Percentiles rank a stretch among this genome's conserved stretches.
These are phyloP conservation scores for Dryadomyces quercus-mongolicae DNA, from an alignment of 2,329 filamentous ascomycete species.

Conservation along the genomic window DNA sequence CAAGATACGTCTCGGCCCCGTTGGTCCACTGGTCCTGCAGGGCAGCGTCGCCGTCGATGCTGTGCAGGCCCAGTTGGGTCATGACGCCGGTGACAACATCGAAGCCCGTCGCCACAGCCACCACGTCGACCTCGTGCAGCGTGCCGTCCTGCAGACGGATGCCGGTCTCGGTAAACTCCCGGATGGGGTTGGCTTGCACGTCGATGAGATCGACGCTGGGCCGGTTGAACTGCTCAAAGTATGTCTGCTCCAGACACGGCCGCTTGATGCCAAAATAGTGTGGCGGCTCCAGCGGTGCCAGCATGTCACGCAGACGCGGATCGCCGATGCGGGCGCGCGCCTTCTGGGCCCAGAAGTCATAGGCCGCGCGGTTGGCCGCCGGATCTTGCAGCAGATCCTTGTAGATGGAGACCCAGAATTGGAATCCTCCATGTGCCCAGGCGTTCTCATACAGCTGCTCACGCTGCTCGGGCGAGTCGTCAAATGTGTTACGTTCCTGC, in stretches of 20 bases:
- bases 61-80: conserved; percentile 31
- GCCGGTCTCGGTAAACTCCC: conserved; percentile 27
- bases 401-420: conserved; percentile 41
- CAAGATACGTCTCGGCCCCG: conserved; percentile 31
- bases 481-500: conserved; percentile 40
- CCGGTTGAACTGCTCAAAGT: conserved; percentile 36
- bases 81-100: conserved; percentile 23
- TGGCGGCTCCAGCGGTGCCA: conserved; percentile 39
- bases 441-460: conserved; percentile 34
- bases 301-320: conserved; percentile 31
- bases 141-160: conserved; percentile 27
- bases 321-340: conserved; percentile 36
- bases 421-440: conserved; percentile 41
- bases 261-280: conserved; percentile 44
- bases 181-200: conserved; percentile 26
- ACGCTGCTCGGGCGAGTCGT: conserved; percentile 37
- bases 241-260: conserved; percentile 27
- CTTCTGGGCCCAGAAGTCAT: conserved; percentile 43
- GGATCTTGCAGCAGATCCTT: conserved; percentile 34
- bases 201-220: conserved; percentile 29
- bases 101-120: conserved; percentile 33
- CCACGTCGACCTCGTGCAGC: conserved; percentile 29
- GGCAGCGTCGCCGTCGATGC: conserved; percentile 24
- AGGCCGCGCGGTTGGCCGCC: conserved; percentile 38
- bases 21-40: conserved; percentile 26